Evolutionary conservation across 108 stramenopile genomes (phyloP), one percentile per base, ranked within the genome.

Genomic region (Cyclotella baltica): DNA sequence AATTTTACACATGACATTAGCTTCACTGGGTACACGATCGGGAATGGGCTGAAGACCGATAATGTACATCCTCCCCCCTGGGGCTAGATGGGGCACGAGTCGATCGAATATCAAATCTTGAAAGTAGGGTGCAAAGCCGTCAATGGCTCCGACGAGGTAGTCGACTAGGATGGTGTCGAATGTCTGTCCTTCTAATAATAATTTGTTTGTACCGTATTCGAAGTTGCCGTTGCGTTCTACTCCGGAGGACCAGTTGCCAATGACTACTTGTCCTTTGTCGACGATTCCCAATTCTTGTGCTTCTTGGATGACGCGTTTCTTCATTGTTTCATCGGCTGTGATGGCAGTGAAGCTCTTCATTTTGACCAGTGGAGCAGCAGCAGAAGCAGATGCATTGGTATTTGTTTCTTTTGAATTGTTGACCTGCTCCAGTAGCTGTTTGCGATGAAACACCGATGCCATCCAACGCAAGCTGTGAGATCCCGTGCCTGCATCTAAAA

Each of bases 131-230:
- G 87, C 85, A 73, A 98, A 98, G 9, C 97, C 97, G 70, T 98
- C 98, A 77, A 98, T 96, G 25, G 98, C 98, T 16, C 98, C 98
- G 36, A 98, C 89, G 27, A 98, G 74, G 72, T 98, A 98, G 67
- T 98, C 98, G 11, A 93, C 96, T 33, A 98, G 80, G 20, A 98
- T 96, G 6, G 90, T 90, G 56, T 96, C 90, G 67, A 73, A 96
- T 22, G 36, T 47, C 48, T 65, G 64, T n/a, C 75, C 59, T 65
- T 63, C 59, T 46, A 83, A 18, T 37, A 76, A 31, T 11, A 81
- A 28, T 53, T 65, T 62, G 36, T 35, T 36, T 50, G 25, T 35
- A 4, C 72, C 29, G 35, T 70, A 59, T 22, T 70, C 67, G 25
- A 83, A 20, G 1, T 48, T 68, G 35, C 72, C 70, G 38, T 67